phyloP scores from a whole-genome alignment of 129 eudicot species.

The Silybum marianum region DNA sequence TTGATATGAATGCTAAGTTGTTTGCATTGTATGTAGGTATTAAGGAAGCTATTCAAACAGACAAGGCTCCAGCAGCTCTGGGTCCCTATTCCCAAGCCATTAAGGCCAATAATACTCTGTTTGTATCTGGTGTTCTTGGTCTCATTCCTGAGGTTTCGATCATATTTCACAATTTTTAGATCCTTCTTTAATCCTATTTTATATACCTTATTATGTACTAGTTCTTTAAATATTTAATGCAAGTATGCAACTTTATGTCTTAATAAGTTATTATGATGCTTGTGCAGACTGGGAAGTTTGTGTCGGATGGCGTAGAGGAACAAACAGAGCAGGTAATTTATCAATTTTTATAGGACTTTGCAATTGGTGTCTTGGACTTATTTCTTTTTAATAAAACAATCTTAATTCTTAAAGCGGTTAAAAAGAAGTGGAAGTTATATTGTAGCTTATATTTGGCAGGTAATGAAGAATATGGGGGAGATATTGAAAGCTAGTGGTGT shows the following conservation, averaged over 20 bases:
- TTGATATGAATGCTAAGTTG: neutral
- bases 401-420: neutral
- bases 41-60: conserved; percentile 85
- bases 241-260: neutral
- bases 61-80: conserved; percentile 95
- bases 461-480: conserved; percentile 96
- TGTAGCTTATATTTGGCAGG: conserved; percentile 40
- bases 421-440: neutral
- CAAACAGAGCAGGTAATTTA: conserved; percentile 94
- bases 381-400: neutral
- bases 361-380: neutral
- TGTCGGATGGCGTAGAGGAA: conserved; percentile 80
- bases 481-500: conserved; percentile 92
- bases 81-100: conserved; percentile 96
- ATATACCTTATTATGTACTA: neutral
- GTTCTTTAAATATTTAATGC: neutral
- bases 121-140: conserved; percentile 90
- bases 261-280: conserved; percentile 22
- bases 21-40: conserved; percentile 39
- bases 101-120: conserved; percentile 78
- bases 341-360: neutral
- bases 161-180: neutral
- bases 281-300: conserved; percentile 88
- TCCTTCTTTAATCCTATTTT: neutral
- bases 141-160: conserved; percentile 78